Base-by-base conservation (phyloP, 345 rosid genomes). In the Cardiospermum halicacabum region DNA sequence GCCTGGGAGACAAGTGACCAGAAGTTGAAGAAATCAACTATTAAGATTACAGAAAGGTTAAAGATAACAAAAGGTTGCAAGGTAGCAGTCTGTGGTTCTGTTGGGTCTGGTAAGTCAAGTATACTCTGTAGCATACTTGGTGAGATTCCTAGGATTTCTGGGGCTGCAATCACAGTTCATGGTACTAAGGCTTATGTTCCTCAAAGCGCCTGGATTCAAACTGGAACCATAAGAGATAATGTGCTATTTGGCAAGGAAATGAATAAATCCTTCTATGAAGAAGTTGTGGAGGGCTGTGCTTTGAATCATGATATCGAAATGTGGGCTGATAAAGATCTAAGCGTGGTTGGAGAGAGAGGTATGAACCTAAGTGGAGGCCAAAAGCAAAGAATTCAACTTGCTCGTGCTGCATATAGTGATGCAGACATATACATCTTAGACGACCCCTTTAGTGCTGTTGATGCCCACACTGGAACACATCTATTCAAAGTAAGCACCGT, bases 341-440 rank as follows among this genome's bases (percentile, higher is more conserved):
- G 82, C 18, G 74, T 80, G 26, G 77, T 89, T 25, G 98, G 98
- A 24, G 95, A 92, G 77, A 84, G 92, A 75, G 96, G 98, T 55
- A 75, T 84, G 53, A 92, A 89, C 75, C 72, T 92, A 36, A 91
- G 97, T 45, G 97, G 97, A 8, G 97, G 97, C 47, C 95, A 90
- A 71, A 90, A 88, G 81, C 97, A 88, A 62, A 73, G 91, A 64
- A 70, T 90, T 77, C 96, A 90, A 62, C 76, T 84, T 27, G 96
- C 97, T 9, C 83, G 97, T 55, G 95, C 97, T 64, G 77, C 80
- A 1, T 90, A 81, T 51, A 84, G 82, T 28, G 50, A 78, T 48
- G 81, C 92, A 31, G 92, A 90, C 72, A 74, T 90, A 61, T 88
- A 78, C 75, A 67, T 90, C 67, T 75, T 88, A 6, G 97, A 90